These are phyloP conservation scores for Arabis hirsuta DNA, from an alignment of 345 rosid genomes.

Conservation along the genomic window DNA sequence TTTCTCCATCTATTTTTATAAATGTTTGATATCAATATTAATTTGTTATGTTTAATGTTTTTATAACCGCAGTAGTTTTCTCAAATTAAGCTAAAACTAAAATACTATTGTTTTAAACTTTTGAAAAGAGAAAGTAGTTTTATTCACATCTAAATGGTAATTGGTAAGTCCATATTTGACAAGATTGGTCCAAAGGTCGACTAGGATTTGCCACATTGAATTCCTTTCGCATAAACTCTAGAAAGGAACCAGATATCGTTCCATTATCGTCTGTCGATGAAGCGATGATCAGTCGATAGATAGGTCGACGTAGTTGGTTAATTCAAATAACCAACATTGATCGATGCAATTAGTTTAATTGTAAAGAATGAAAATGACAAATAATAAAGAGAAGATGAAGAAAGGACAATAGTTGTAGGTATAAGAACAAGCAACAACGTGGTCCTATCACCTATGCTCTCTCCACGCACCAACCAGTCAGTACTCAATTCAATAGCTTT, in stretches of 20 bases:
- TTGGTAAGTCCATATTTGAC: too few relatives aligned
- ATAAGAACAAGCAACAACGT: slow-evolving; percentile 33
- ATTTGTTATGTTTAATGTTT: too few relatives aligned
- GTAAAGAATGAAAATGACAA: slow-evolving; percentile 27
- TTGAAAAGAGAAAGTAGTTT: neutral
- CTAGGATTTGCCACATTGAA: too few relatives aligned
- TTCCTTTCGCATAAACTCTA: neutral
- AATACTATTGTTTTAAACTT: too few relatives aligned
- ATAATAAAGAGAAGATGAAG: neutral
- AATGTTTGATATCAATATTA: too few relatives aligned
- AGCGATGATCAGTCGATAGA: slow-evolving; percentile 3
- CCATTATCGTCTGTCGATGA: slow-evolving; percentile 4
- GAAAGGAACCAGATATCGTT: neutral
- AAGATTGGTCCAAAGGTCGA: too few relatives aligned
- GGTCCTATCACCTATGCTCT: slow-evolving; percentile 33
- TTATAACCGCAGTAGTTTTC: too few relatives aligned
- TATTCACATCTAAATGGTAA: neutral
- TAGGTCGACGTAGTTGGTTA: slow-evolving; percentile 5
- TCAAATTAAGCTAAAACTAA: too few relatives aligned
- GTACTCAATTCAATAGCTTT: slow-evolving; percentile 16
- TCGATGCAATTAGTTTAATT: neutral
- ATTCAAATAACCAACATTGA: neutral
- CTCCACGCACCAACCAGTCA: slow-evolving; percentile 36
- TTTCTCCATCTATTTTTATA: too few relatives aligned
- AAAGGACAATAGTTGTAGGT: slow-evolving; percentile 22